phyloP scores from a whole-genome alignment of 345 rosid genomes.

The Mercurialis annua region DNA sequence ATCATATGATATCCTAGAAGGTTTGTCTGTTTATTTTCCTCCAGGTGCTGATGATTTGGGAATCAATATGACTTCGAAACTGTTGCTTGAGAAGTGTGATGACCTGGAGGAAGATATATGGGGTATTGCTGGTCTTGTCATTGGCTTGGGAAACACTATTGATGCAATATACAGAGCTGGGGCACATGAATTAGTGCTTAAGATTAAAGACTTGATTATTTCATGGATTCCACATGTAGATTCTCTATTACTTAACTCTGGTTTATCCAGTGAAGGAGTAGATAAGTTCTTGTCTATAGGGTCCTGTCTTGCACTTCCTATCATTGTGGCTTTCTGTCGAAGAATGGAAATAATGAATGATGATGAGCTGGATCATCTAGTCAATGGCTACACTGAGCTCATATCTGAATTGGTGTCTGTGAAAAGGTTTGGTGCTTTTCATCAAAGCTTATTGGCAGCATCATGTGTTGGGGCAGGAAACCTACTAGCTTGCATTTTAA shows the following conservation, averaged over 20 bases:
- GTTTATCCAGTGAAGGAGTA: constrained; percentile 36
- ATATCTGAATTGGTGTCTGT: constrained; percentile 63
- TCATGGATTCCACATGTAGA: constrained; percentile 70
- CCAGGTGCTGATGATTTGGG: constrained; percentile 27
- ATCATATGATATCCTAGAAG: constrained; percentile 46
- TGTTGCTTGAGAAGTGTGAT: constrained; percentile 42
- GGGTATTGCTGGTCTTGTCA: constrained; percentile 87
- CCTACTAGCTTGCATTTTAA: constrained; percentile 59
- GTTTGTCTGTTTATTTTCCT: constrained; percentile 45
- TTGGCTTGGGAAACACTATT: constrained; percentile 79
- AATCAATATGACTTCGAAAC: constrained; percentile 33
- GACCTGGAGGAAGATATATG: constrained; percentile 78
- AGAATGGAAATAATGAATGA: constrained; percentile 67
- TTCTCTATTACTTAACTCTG: constrained; percentile 36
- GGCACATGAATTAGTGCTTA: constrained; percentile 55
- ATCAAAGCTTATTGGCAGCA: constrained; percentile 73
- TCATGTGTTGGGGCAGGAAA: constrained; percentile 78
- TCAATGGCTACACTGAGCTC: constrained; percentile 53
- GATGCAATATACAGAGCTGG: constrained; percentile 77
- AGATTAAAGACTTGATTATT: constrained; percentile 63
- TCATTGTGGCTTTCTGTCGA: constrained; percentile 69
- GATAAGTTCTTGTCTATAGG: constrained; percentile 60
- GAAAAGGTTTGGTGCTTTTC: constrained; percentile 53
- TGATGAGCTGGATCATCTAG: constrained; percentile 51
- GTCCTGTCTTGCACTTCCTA: constrained; percentile 75